A percentile compares a stretch with the other conserved stretches of the same genome.
Evolutionary conservation across 2,329 filamentous ascomycete genomes (phyloP).

Genomic region (Nannizziopsis arthrosporioides): DNA sequence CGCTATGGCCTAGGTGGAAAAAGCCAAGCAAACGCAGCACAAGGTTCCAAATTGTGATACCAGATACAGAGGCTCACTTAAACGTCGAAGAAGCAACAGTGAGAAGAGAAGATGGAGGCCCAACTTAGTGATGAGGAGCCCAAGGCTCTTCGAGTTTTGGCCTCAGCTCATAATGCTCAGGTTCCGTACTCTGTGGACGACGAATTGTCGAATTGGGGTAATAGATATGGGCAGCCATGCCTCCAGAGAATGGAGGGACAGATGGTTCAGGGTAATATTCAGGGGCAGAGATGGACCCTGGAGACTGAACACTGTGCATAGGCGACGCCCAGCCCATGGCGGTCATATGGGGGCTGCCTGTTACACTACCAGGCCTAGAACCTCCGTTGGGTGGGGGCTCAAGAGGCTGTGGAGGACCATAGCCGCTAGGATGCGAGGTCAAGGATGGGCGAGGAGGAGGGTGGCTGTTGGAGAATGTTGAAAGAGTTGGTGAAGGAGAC

Average conservation of each 20-base stretch:
- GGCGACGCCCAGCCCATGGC: constrained; percentile 80
- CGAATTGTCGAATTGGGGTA: constrained; percentile 59
- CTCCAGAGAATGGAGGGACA: constrained; percentile 39
- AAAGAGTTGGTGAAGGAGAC: constrained; percentile 53
- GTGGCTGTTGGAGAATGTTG: constrained; percentile 44
- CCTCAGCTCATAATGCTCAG: constrained; percentile 54
- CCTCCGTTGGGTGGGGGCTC: constrained; percentile 71
- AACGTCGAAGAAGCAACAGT: no score
- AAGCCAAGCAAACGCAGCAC: background rate
- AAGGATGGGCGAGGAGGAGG: constrained; percentile 44
- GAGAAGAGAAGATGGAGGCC: background rate
- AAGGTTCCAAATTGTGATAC: background rate
- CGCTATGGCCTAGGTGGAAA: background rate
- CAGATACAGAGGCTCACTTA: background rate
- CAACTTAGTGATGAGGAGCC: background rate
- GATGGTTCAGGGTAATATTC: constrained; percentile 72
- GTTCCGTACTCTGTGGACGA: constrained; percentile 64
- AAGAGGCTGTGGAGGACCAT: constrained; percentile 71
- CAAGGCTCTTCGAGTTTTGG: constrained; percentile 26
- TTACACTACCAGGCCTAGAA: constrained; percentile 61
- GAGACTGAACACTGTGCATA: constrained; percentile 59
- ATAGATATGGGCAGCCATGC: constrained; percentile 53
- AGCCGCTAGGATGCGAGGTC: constrained; percentile 75
- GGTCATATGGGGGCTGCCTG: constrained; percentile 74
- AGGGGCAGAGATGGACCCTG: constrained; percentile 49